Conservation (phyloP, 2,329 filamentous ascomycete species). For the Xylaria sp. region DNA sequence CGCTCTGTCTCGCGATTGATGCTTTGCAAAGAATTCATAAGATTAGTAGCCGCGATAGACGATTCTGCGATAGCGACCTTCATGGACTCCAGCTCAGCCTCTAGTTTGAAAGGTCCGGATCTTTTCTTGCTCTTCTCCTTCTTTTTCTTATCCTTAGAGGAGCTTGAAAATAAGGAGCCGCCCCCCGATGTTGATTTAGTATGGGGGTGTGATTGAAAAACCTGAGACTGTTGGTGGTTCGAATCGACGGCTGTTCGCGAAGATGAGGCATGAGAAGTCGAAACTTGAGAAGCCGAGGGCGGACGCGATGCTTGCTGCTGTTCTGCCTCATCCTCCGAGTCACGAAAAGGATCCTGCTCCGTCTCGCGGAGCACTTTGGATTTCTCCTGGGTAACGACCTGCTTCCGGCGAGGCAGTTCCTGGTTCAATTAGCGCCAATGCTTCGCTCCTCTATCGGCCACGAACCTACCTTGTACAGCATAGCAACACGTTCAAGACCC, state of each 20-base stretch:
- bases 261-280: conserved; percentile 24
- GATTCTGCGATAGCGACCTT: conserved; percentile 84
- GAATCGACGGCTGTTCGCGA: conserved; percentile 27
- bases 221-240: conserved; percentile 28
- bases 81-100: conserved; percentile 82
- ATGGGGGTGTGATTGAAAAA: conserved; percentile 37
- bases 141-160: conserved; percentile 47
- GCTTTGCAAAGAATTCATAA: conserved; percentile 78
- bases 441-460: neutral
- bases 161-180: conserved; percentile 37
- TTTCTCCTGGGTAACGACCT: conserved; percentile 67
- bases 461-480: conserved; percentile 58
- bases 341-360: conserved; percentile 61
- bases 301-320: conserved; percentile 26
- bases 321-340: conserved; percentile 56
- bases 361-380: conserved; percentile 82
- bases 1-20: conserved; percentile 87
- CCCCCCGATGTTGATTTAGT: conserved; percentile 35
- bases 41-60: conserved; percentile 83
- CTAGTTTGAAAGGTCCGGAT: conserved; percentile 68
- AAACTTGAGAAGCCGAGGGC: conserved; percentile 22
- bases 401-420: conserved; percentile 62
- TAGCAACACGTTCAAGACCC: conserved; percentile 74
- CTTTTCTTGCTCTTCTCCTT: conserved; percentile 46
- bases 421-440: conserved; percentile 26